phyloP scores from a whole-genome alignment of 192 early-diverging fungal species.

The Anaeromyces robustus region DNA sequence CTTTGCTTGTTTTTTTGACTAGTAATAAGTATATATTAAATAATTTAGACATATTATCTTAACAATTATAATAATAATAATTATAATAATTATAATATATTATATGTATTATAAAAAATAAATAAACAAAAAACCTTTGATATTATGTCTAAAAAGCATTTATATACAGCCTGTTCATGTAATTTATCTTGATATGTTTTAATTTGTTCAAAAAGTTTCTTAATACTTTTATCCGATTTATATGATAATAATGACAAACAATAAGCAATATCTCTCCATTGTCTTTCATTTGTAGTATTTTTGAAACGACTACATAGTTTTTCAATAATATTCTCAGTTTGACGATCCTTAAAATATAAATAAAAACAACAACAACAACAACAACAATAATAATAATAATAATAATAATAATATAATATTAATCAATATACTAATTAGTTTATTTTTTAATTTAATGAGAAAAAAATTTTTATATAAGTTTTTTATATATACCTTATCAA shows the following conservation, averaged over 20 bases:
- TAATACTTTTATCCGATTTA: conserved; percentile 71
- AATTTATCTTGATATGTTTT: conserved; percentile 75
- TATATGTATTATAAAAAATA: too few species aligned
- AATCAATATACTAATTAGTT: too few species aligned
- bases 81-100: too few species aligned
- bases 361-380: too few species aligned
- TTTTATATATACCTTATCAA: conserved; percentile 41
- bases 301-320: conserved; percentile 92
- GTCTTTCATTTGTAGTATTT: conserved; percentile 53
- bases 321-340: conserved; percentile 86
- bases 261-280: conserved; percentile 87
- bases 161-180: conserved; percentile 65
- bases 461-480: conserved; percentile 3
- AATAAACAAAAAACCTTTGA: conserved; percentile 23
- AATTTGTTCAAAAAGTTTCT: conserved; percentile 58
- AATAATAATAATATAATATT: too few species aligned
- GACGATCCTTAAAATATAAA: conserved; percentile 75
- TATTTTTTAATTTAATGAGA: too few species aligned
- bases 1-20: conserved; percentile 52
- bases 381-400: too few species aligned
- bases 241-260: conserved; percentile 81
- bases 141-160: conserved; percentile 74
- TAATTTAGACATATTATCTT: conserved; percentile 8
- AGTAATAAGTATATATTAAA: neutral
- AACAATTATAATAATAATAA: conserved; percentile 11